phyloP scores from a whole-genome alignment of 495 filamentous ascomycete species.

The Collariella sp. region DNA sequence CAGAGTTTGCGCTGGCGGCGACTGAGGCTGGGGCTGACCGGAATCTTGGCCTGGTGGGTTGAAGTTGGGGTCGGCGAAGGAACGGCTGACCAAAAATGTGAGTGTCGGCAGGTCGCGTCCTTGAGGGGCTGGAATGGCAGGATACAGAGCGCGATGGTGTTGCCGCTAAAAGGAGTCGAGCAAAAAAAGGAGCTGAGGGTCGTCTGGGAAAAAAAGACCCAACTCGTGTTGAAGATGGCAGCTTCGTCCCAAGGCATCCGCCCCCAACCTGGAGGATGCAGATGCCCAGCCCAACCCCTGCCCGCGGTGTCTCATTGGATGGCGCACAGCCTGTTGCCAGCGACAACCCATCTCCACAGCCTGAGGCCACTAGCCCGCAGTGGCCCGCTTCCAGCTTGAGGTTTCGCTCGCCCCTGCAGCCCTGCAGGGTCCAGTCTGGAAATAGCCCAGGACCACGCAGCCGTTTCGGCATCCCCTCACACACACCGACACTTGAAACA shows the following conservation, averaged over 20 bases:
- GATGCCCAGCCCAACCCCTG: conserved; percentile 4
- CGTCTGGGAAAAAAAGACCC: not conserved
- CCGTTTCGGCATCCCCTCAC: not conserved
- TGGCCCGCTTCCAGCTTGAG: not conserved
- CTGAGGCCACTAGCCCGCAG: conserved; percentile 6
- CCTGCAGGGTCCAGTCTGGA: not conserved
- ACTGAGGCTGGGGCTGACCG: conserved; percentile 22
- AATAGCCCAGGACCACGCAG: not conserved
- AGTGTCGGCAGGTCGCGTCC: too few relatives aligned
- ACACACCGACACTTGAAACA: conserved; percentile 7
- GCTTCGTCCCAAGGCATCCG: not conserved
- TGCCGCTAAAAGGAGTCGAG: not conserved
- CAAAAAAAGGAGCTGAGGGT: not conserved
- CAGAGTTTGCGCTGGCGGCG: conserved; percentile 14
- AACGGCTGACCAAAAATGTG: not conserved
- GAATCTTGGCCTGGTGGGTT: not conserved
- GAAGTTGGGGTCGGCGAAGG: not conserved
- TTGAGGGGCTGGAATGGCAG: too few relatives aligned
- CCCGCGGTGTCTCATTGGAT: conserved; percentile 16
- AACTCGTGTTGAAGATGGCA: not conserved
- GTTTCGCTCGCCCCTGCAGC: conserved; percentile 7
- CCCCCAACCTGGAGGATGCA: not conserved
- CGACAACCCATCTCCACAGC: not conserved
- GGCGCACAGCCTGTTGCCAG: conserved; percentile 5
- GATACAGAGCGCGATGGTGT: not conserved